Evolutionary conservation across 2,329 filamentous ascomycete genomes (phyloP), one percentile per base, ranked within the genome.

Genomic region (Cylindrodendrum hubeiense): DNA sequence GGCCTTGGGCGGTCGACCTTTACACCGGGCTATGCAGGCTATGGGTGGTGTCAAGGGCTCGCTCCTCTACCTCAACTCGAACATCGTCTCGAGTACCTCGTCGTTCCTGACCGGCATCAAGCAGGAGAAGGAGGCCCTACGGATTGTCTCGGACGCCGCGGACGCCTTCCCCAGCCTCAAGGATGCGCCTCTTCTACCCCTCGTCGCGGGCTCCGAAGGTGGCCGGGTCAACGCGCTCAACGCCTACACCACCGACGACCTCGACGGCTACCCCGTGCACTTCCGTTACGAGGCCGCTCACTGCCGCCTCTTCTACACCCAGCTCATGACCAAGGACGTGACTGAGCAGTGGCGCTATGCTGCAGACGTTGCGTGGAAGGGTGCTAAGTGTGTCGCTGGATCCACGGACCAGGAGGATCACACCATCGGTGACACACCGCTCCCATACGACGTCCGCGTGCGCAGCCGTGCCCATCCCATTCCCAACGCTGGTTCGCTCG

Each of bases 31-130:
- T 1, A 91, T 90, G 80, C 88, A 91, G 79, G 85, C 83, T 5
- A 82, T 91, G 19, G 89, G 90, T n/a, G 90, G 90, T n/a, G 85
- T 88, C 51, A 89, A 90, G 71, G 90, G 90, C 33, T 79, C 70
- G 65, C 2, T 78, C 71, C 67, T 69, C 51, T 63, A 51, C 13
- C 56, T 55, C 57, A 63, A 69, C 58, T 30, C 54, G 0, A 67
- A 73, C 17, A 63, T 74, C 10, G 28, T 65, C 10, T 39, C 19
- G 3, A 54, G 56, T 9, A 61, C 67, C 1, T 28, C 56, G 7
- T 10, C 37, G 8, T 65, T 71, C 22, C 37, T 19, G 57, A 67
- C 19, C 39, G 65, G 19, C 49, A 72, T 46, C 63, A 56, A 37
- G 62, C 64, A 57, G 12, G 28, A 70, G 19, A 60, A 67, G 26